phyloP scores from a whole-genome alignment of 2,329 filamentous ascomycete genomes.

The Pseudopithomyces chartarum region DNA sequence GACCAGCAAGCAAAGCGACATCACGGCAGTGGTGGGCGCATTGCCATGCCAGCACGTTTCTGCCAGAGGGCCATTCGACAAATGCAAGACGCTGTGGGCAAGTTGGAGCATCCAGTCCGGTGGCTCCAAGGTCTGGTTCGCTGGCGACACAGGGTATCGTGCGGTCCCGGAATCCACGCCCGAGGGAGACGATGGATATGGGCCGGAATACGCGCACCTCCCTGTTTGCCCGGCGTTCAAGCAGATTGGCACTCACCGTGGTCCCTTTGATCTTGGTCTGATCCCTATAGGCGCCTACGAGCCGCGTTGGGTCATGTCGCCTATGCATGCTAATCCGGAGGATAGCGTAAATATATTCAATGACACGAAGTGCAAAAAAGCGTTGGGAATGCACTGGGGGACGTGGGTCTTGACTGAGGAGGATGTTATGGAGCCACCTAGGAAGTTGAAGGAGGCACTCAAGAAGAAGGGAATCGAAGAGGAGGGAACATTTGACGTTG shows the following conservation, averaged over 20 bases:
- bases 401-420: constrained; percentile 84
- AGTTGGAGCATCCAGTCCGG: constrained; percentile 81
- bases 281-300: constrained; percentile 93
- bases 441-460: constrained; percentile 72
- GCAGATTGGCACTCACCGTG: constrained; percentile 77
- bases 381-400: constrained; percentile 92
- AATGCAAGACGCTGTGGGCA: constrained; percentile 79
- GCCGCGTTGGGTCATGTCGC: constrained; percentile 73
- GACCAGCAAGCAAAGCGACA: constrained; percentile 36
- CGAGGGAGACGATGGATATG: constrained; percentile 70
- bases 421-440: constrained; percentile 82
- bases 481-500: constrained; percentile 84
- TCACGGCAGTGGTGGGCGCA: constrained; percentile 75
- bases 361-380: constrained; percentile 77
- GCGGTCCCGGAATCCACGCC: constrained; percentile 69
- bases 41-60: constrained; percentile 85
- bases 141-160: constrained; percentile 87
- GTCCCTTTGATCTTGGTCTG: constrained; percentile 87
- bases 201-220: constrained; percentile 63
- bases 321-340: constrained; percentile 83
- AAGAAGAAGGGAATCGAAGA: constrained; percentile 74
- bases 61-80: constrained; percentile 71
- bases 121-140: constrained; percentile 83
- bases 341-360: constrained; percentile 89
- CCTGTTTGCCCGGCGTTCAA: constrained; percentile 84